Evolutionary conservation across 2,329 filamentous ascomycete species (phyloP), one percentile per base, ranked within the genome.

Genomic region (Fusarium illudens): DNA sequence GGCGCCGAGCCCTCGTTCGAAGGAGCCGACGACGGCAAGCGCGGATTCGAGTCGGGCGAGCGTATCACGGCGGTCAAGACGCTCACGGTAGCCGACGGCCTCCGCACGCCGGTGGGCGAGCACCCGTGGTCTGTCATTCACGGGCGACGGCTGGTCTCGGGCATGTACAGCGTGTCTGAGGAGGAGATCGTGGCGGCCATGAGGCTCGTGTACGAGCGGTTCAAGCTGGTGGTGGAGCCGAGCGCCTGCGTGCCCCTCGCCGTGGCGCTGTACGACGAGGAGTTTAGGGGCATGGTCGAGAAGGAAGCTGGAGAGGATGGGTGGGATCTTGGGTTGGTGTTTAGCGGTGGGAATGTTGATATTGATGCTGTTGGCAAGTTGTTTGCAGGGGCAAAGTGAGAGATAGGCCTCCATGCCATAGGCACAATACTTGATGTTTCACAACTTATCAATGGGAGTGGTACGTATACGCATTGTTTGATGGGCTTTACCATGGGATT

Each of bases 161-260:
- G 87, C 1, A 87, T 97, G 73, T 89, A 87, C 79, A 86, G 87
- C 58, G 95, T 96, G 1, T 88, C 84, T 1, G 95, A 98, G 78
- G 89, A 90, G 57, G 88, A 97, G 83, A 97, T 98, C 77, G 85
- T 86, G 73, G 84, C 83, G 20, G 91, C 94, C 12, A 86, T 97
- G 86, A 81, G 86, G 64, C 79, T 98, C 65, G 90, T 97, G 32
- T 81, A 94, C 65, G 95, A 98, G 86, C 83, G 94, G 60, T 89
- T 96, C 84, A 97, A 98, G 87, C 81, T 97, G 48, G 89, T 97
- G 20, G 89, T 97, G 12, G 95, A 98, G 84, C 95, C 95, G 20
- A 94, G 91, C 78, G 88, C 92, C 0, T 93, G 90, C 3, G 94
- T 97, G n/a, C 88, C 89, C 2, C 78, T 98, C 62, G 96, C 95